Conservation (phyloP, 768 basidiomycete genomes). For the Rhizopogon vulgaris region DNA sequence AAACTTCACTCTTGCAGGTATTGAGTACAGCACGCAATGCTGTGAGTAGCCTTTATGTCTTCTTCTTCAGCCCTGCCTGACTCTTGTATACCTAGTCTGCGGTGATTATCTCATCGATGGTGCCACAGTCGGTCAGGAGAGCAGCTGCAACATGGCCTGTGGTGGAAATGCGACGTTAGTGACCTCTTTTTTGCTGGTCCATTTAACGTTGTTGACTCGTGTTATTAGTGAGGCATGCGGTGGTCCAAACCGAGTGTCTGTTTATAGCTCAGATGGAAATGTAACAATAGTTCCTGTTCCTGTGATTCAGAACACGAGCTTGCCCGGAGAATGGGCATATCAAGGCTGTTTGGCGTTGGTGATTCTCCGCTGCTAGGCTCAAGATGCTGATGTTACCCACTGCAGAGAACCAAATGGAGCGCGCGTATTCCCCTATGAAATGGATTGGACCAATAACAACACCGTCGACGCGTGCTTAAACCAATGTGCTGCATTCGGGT, state of each 20-base stretch:
- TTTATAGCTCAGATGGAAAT: slow-evolving; percentile 50
- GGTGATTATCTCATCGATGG: slow-evolving; percentile 60
- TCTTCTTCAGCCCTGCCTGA: slow-evolving; percentile 3
- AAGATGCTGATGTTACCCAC: neutral
- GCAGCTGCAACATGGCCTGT: slow-evolving; percentile 70
- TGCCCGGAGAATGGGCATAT: slow-evolving; percentile 63
- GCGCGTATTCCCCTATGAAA: slow-evolving; percentile 56
- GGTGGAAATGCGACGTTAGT: slow-evolving; percentile 60
- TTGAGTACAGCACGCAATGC: slow-evolving; percentile 54
- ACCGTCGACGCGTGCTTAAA: slow-evolving; percentile 58
- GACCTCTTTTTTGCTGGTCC: neutral
- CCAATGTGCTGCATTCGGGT: slow-evolving; percentile 69
- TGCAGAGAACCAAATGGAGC: slow-evolving; percentile 41
- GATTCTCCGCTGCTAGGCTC: neutral
- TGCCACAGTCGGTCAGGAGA: slow-evolving; percentile 42
- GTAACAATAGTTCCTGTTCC: slow-evolving; percentile 59
- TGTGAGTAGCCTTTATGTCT: slow-evolving; percentile 31
- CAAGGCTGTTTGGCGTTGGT: slow-evolving; percentile 61
- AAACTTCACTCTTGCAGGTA: slow-evolving; percentile 62
- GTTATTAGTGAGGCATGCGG: slow-evolving; percentile 59
- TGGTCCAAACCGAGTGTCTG: slow-evolving; percentile 64
- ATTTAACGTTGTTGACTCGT: slow-evolving; percentile 3
- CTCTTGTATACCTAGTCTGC: slow-evolving; percentile 45
- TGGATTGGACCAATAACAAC: slow-evolving; percentile 55
- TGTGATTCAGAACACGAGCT: slow-evolving; percentile 41